Percentiles rank a stretch among this genome's conserved stretches.
phyloP scores from a whole-genome alignment of 73 alveolate species.

The Symbiodinium pilosum region DNA sequence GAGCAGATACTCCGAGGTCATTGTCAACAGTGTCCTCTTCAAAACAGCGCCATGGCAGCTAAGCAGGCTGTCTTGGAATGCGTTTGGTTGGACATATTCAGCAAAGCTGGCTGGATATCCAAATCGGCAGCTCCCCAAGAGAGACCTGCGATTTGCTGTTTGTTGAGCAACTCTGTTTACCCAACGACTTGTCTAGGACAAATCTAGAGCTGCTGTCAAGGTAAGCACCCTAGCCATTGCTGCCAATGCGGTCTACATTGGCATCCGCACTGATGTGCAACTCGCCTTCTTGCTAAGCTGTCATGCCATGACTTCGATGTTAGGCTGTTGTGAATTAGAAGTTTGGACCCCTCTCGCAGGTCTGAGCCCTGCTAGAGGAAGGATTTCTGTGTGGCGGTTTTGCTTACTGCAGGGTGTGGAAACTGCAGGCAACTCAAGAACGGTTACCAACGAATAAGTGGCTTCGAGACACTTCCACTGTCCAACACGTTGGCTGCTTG shows the following conservation, averaged over 20 bases:
- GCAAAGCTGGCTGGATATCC: neutral
- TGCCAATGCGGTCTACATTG: slow-evolving; percentile 80
- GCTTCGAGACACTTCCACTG: neutral
- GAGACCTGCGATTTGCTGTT: neutral
- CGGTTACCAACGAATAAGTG: slow-evolving; percentile 4
- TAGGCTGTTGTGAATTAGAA: no score
- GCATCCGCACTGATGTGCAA: slow-evolving; percentile 59
- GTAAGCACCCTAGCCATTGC: slow-evolving; percentile 70
- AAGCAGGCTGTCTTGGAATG: no score
- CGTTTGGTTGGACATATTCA: no score
- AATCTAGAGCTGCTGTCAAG: neutral
- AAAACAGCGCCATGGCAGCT: neutral
- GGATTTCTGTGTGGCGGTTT: no score
- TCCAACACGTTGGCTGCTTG: slow-evolving; percentile 12
- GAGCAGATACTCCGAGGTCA: neutral
- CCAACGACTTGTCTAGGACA: neutral
- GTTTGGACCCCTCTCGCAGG: no score
- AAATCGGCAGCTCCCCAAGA: neutral
- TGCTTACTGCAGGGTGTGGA: no score
- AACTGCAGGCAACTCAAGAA: slow-evolving; percentile 47
- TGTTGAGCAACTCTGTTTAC: no score
- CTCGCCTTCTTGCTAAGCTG: no score
- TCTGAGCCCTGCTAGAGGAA: no score
- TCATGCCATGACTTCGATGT: no score
- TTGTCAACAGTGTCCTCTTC: neutral